These are phyloP conservation scores for Syzygium grande DNA, from an alignment of 345 rosid species.

Conservation along the genomic window DNA sequence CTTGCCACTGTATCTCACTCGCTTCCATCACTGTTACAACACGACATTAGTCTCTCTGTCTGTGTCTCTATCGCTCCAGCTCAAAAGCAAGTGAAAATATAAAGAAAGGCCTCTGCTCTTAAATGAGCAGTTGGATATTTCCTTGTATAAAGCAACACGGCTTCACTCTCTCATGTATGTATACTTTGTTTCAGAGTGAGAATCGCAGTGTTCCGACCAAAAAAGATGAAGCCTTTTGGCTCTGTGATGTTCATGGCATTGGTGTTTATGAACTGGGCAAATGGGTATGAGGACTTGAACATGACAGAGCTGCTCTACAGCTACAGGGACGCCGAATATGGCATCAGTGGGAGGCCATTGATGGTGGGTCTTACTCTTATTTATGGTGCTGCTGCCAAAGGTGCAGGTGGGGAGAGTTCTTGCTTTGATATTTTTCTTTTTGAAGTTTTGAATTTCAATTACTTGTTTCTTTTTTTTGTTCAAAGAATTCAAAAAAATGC, in stretches of 20 bases:
- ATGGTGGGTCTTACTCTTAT: conserved; percentile 21
- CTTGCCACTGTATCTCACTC: background rate
- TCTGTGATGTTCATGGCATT: conserved; percentile 2
- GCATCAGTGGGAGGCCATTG: conserved; percentile 5
- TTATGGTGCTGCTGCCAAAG: conserved; percentile 24
- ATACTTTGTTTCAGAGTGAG: background rate
- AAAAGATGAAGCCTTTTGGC: background rate
- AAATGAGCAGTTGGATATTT: background rate
- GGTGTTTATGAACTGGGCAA: conserved; percentile 3
- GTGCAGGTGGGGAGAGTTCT: conserved; percentile 13
- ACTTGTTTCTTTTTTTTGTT: background rate
- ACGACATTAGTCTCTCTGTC: background rate
- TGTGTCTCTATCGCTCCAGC: background rate
- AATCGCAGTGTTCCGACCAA: background rate
- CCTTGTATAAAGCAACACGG: background rate
- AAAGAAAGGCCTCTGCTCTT: background rate
- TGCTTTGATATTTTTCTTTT: background rate
- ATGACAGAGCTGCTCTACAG: conserved; percentile 1
- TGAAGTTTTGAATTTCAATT: background rate
- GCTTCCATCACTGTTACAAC: background rate
- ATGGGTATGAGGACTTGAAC: conserved; percentile 9
- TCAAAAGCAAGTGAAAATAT: background rate
- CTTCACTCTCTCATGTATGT: background rate
- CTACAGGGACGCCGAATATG: background rate
- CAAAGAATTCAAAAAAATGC: background rate